Base-by-base conservation (phyloP, 768 basidiomycete species). In the Paxillus rubicundulus region DNA sequence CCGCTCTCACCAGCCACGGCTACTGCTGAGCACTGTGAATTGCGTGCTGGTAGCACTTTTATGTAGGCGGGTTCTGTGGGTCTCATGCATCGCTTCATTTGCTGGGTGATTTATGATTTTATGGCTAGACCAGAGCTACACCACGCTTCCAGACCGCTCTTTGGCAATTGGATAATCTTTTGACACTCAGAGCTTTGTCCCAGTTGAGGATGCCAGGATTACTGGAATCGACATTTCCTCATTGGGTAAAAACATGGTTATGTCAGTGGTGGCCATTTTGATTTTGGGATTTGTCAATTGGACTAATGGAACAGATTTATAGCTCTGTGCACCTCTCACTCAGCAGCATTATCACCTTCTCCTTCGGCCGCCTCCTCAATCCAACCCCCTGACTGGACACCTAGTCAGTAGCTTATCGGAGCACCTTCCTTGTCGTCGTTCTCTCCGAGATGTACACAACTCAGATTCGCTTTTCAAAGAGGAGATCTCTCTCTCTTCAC, bases 11-110 rank as follows among this genome's bases (percentile, higher is more conserved):
- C 66, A 67, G 43, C 82, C 87, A 20, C 87, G 86, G 20, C 63
- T 89, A 20, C 68, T 89, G 20, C 72, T 92, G 30, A 89, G 91
- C 67, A 81, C 81, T 10, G 82, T 84, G 27, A 91, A 91, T 54
- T 84, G 85, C 65, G 74, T 90, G 44, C 73, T 89, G 18, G 79
- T 86, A 61, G 84, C 81, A 32, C 76, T 92, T 38, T 72, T 90
- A 44, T 87, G 80, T 59, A 78, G 84, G 53, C 76, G 87, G 63
- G 69, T 79, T 50, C 58, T 79, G 53, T 79, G 66, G 70, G 53
- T 64, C 50, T 46, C 55, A 46, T 42, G 52, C 54, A 55, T 42
- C 6, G 18, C 57, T 50, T 50, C 21, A 20, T 28, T 17, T 54
- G 46, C 59, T 44, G 34, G 5, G 45, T 51, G 56, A 66, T 65